Conservation (phyloP, 1,284 basidiomycete genomes). For the Pseudozyma hubeiensis region DNA sequence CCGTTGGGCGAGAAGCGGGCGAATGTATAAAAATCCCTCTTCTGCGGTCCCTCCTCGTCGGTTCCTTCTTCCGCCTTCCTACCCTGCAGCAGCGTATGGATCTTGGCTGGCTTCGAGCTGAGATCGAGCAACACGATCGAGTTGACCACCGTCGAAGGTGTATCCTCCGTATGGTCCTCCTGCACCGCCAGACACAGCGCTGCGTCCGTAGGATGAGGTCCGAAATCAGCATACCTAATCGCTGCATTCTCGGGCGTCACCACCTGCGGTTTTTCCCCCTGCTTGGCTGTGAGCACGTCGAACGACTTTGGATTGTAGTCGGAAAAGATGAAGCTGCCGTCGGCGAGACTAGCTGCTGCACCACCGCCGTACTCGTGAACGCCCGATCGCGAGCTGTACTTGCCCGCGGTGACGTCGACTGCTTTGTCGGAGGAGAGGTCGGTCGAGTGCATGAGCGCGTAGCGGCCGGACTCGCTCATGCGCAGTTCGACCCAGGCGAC, state of each 20-base stretch:
- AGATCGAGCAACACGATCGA: constrained; percentile 75
- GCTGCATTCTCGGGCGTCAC: constrained; percentile 76
- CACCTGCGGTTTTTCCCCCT: constrained; percentile 70
- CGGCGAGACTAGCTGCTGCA: constrained; percentile 39
- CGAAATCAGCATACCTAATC: constrained; percentile 73
- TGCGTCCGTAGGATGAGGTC: constrained; percentile 69
- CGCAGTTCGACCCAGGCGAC: constrained; percentile 76
- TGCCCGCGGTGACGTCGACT: constrained; percentile 33
- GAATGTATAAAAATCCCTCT: constrained; percentile 77
- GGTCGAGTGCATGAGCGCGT: constrained; percentile 73
- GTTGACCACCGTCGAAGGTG: constrained; percentile 74
- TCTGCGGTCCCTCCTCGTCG: constrained; percentile 57
- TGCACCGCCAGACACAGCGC: constrained; percentile 73
- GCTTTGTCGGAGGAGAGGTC: constrained; percentile 47
- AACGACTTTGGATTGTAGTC: constrained; percentile 48
- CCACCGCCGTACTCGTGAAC: constrained; percentile 66
- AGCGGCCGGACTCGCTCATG: constrained; percentile 75
- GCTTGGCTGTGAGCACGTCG: constrained; percentile 24
- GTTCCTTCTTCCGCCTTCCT: constrained; percentile 68
- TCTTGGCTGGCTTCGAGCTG: constrained; percentile 14
- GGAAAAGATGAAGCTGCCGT: constrained; percentile 52
- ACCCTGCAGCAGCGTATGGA: constrained; percentile 49
- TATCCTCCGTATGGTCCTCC: constrained; percentile 78
- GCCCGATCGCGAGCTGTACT: constrained; percentile 50
- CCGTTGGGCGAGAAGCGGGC: constrained; percentile 79